Evolutionary conservation across 2,329 filamentous ascomycete genomes (phyloP).

Genomic region (Talaromyces sp.): DNA sequence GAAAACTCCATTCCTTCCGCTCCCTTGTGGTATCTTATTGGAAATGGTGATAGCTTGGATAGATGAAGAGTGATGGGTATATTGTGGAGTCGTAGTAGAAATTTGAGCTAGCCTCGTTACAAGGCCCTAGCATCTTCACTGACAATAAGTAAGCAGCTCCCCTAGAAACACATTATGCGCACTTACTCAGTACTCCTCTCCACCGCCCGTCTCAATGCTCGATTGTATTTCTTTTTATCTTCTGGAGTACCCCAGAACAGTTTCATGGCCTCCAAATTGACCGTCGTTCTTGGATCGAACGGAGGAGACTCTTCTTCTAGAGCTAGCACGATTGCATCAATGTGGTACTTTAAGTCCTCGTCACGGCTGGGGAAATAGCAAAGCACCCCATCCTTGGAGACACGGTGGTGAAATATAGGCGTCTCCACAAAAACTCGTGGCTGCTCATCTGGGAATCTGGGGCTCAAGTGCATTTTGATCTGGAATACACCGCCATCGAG

Average conservation of each 20-base stretch:
- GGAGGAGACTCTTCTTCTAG: conserved; percentile 84
- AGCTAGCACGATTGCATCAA: conserved; percentile 73
- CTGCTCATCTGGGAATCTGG: conserved; percentile 80
- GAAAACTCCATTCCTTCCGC: background rate
- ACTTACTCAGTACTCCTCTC: conserved; percentile 38
- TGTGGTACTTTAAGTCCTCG: conserved; percentile 76
- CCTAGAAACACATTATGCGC: background rate
- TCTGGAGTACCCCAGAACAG: conserved; percentile 78
- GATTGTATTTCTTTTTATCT: conserved; percentile 78
- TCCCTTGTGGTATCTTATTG: background rate
- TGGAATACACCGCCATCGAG: conserved; percentile 86
- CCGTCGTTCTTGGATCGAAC: conserved; percentile 83
- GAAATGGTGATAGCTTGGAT: background rate
- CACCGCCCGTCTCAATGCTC: conserved; percentile 72
- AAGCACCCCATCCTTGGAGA: conserved; percentile 71
- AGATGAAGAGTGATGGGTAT: background rate
- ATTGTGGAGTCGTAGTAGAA: background rate
- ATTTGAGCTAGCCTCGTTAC: background rate
- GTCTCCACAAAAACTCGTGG: conserved; percentile 78
- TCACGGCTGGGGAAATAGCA: conserved; percentile 70
- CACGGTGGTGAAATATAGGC: conserved; percentile 78
- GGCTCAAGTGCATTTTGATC: conserved; percentile 73
- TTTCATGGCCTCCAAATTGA: conserved; percentile 79
- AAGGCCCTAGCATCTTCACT: background rate
- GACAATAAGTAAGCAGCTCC: background rate